Evolutionary conservation across 768 basidiomycete genomes (phyloP), one percentile per base, ranked within the genome.

Genomic region (Leccinum variicolor): DNA sequence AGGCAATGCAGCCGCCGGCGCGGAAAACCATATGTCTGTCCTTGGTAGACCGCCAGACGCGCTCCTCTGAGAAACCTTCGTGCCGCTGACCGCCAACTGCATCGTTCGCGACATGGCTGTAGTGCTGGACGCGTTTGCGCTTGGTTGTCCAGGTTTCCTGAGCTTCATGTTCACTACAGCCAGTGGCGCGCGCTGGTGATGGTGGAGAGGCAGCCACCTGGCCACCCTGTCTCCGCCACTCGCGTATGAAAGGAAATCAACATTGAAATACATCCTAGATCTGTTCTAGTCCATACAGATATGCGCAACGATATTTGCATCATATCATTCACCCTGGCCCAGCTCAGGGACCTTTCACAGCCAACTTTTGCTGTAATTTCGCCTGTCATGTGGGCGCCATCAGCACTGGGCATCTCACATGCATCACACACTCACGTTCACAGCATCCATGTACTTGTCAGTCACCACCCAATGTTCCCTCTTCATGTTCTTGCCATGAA

Each of bases 391-490:
- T 39, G 55, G 15, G 52, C 56, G 36, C 19, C 39, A 54, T 73
- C 60, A 72, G 58, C 45, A 19, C 26, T 25, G 4, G 8, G 36
- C 15, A 34, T 25, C 10, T n/a, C 15, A 41, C 55, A 15, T 13
- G 50, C 33, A 29, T 36, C 17, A 13, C 13, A n/a, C 0, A 78
- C 84, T 72, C 64, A 92, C 92, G 69, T 93, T 92, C 50, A 96
- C 94, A 51, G 87, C 83, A 74, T 95, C 92, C 92, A 97, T 88
- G 70, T 96, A 97, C 47, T 82, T 89, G 72, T 92, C 86, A 4
- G 94, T 98, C 25, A 94, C 75, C n/a, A 97, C 96, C 92, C 94
- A 98, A 75, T 98, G 90, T 66, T 94, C 93, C 65, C 95, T 81
- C 79, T 87, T 85, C 91, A 96, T 85, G 62, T 83, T 72, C 80